These are phyloP conservation scores for Mollisiaceae sp. DNA, from an alignment of 2,329 filamentous ascomycete genomes.

Conservation along the genomic window DNA sequence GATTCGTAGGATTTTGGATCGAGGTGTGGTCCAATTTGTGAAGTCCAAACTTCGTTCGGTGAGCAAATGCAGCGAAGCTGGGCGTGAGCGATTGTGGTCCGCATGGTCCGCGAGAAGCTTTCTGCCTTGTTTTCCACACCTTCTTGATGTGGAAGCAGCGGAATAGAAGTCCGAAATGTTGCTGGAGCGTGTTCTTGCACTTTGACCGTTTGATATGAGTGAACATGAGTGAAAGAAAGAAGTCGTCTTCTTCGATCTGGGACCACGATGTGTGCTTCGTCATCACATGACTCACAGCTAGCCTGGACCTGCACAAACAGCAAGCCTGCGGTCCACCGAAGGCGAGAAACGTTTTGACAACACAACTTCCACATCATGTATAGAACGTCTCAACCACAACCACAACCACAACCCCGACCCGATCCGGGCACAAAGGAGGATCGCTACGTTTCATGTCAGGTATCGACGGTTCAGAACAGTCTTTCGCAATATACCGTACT, in stretches of 20 bases:
- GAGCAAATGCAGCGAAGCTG: conserved; percentile 7
- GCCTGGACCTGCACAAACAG: not conserved
- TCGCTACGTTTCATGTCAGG: not conserved
- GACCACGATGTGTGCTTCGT: not conserved
- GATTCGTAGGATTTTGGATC: conserved; percentile 5
- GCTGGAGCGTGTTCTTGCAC: not conserved
- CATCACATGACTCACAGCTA: conserved; percentile 1
- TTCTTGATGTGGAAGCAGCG: not conserved
- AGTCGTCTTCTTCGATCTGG: not conserved
- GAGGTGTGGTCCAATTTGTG: not conserved
- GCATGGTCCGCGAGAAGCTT: not conserved
- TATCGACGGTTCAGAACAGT: not conserved
- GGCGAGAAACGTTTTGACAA: not conserved
- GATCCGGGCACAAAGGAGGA: not conserved
- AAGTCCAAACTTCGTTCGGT: not conserved
- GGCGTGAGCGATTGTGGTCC: not conserved
- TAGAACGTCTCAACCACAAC: not conserved
- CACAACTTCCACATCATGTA: not conserved
- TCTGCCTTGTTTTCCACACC: conserved; percentile 1
- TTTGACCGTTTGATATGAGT: not conserved
- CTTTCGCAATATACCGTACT: not conserved
- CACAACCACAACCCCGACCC: conserved; percentile 4
- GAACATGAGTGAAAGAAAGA: not conserved
- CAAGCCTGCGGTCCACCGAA: not conserved
- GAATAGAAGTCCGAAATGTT: not conserved